Conservation (phyloP, 148 eudicot genomes). For the Amaranthus palmeri region DNA sequence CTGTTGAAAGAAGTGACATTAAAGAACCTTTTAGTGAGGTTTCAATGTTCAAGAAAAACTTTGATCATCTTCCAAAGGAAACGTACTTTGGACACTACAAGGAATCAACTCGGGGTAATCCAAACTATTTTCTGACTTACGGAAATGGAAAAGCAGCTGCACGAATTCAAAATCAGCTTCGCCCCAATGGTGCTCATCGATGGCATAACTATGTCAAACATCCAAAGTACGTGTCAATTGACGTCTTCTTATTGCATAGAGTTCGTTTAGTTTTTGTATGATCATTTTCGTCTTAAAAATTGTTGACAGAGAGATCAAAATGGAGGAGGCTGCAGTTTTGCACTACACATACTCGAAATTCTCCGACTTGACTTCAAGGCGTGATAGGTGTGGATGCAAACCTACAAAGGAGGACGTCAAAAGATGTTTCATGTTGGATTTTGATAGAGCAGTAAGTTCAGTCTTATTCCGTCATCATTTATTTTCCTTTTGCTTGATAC, state of each 20-base stretch:
- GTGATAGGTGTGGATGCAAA: constrained; percentile 60
- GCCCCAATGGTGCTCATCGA: constrained; percentile 85
- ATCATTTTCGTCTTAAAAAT: not conserved
- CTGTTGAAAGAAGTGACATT: constrained; percentile 64
- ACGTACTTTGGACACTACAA: constrained; percentile 44
- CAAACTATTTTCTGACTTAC: constrained; percentile 75
- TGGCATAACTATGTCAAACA: constrained; percentile 64
- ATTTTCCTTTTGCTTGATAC: not conserved
- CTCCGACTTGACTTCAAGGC: constrained; percentile 61
- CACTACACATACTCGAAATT: constrained; percentile 60
- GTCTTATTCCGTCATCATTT: no score
- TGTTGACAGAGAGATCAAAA: constrained; percentile 38
- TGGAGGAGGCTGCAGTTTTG: constrained; percentile 70
- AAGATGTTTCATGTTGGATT: constrained; percentile 63
- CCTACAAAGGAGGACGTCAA: constrained; percentile 56
- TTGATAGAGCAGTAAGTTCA: constrained; percentile 54
- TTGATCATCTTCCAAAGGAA: constrained; percentile 58
- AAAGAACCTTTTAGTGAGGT: constrained; percentile 71
- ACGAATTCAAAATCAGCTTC: constrained; percentile 59
- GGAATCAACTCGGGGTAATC: constrained; percentile 65
- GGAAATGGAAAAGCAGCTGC: constrained; percentile 89
- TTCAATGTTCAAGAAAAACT: constrained; percentile 79
- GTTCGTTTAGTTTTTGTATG: not conserved
- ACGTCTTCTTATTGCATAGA: not conserved
- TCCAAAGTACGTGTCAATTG: constrained; percentile 36